Conservation (phyloP, 305 asterid genomes). For the Petunia hybrid region DNA sequence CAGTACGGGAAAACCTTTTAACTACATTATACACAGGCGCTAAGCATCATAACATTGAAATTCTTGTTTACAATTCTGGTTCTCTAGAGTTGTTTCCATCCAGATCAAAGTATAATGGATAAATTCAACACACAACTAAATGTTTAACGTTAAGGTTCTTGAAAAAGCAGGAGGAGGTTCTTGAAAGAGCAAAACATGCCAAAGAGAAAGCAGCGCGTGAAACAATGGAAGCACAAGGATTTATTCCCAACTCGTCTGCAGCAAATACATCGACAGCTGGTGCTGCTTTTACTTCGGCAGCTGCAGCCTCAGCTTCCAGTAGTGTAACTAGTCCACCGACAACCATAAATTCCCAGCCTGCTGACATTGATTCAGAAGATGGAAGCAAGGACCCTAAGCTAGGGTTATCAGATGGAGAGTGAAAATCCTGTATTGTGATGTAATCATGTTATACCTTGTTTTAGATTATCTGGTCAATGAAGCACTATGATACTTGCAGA, state of each 20-base stretch:
- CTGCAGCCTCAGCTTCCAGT: conserved; percentile 30
- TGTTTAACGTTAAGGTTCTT: not conserved
- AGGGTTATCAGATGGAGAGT: conserved; percentile 48
- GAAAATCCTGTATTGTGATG: not conserved
- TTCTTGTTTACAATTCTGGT: not conserved
- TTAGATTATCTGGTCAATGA: too few species aligned
- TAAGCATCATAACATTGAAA: not conserved
- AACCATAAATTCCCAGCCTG: conserved; percentile 26
- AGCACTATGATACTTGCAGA: too few species aligned
- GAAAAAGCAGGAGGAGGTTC: conserved; percentile 64
- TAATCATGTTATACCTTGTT: too few species aligned
- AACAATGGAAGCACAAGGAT: conserved; percentile 58
- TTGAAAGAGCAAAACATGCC: conserved; percentile 79
- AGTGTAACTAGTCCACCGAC: conserved; percentile 20
- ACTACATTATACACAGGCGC: not conserved
- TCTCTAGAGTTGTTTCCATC: conserved; percentile 8
- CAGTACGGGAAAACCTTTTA: not conserved
- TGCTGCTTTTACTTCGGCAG: conserved; percentile 36
- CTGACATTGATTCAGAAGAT: conserved; percentile 24
- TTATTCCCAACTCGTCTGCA: conserved; percentile 43
- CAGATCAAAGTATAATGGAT: not conserved
- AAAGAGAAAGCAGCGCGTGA: conserved; percentile 76
- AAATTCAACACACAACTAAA: not conserved
- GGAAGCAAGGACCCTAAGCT: conserved; percentile 42
- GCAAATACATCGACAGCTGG: conserved; percentile 40